Evolutionary conservation across 371 early-diverging fungal species (phyloP), one percentile per base, ranked within the genome.

Genomic region (Mortierella sp.): DNA sequence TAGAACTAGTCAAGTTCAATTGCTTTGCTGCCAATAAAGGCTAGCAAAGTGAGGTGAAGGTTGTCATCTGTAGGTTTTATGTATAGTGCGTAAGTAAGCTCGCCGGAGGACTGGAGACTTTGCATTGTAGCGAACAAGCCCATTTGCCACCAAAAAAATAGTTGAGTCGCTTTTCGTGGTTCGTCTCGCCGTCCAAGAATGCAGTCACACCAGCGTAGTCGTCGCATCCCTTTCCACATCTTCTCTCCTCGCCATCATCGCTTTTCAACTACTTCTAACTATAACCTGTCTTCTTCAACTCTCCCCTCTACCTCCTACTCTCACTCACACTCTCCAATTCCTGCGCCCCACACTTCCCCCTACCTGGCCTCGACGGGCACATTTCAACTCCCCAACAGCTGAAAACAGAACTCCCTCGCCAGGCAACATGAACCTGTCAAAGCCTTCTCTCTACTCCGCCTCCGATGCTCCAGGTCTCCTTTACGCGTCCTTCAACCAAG

Each of bases 401-500:
- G 34, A 63, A 31, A 14, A 63, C 50, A 50, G 16, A 16, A 63
- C 60, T 28, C 28, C 5, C 60, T 63, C 60, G 60, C 60, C 63
- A 26, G 38, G 16, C 70, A 28, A 9, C 70, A 94, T 94, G 94
- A 93, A 94, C 79, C 84, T 94, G 45, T 90, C 93, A 58, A 90
- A 89, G 68, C 84, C 88, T 34, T 88, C 89, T 6, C 84, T 90
- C 19, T 87, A 90, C 45, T 89, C 92, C 21, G 89, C 90, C 19
- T 86, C 90, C 42, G 92, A 93, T 81, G 92, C 91, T 38, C 91
- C 92, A 38, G 92, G 93, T 1, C 84, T 94, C 44, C 85, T 94
- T 48, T 95, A 92, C 83, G 92, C 92, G 74, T 92, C 92, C 45
- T 95, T 93, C 75, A 95, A 95, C 80, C 95, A 95, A 72, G 89